Conservation (phyloP, 176 grass and related monocot species). For the Microstegium vimineum region DNA sequence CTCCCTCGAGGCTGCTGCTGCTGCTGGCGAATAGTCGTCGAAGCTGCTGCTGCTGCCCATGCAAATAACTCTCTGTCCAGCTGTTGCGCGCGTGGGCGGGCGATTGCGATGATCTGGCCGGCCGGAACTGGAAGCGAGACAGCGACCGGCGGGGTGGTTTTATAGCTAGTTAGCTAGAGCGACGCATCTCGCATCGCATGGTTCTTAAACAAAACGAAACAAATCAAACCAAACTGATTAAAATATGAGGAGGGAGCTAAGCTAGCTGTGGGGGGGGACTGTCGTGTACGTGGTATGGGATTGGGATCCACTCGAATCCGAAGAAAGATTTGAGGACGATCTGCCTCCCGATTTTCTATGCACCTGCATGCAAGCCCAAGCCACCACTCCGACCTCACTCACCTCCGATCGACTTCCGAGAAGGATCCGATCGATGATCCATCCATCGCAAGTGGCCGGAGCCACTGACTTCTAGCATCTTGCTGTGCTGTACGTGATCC, state of each 20-base stretch:
- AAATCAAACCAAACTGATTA: too few species aligned
- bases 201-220: too few species aligned
- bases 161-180: neutral
- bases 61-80: neutral
- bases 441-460: neutral
- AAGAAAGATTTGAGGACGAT: slow-evolving; percentile 43
- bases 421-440: slow-evolving; percentile 15
- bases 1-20: too few species aligned
- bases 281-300: neutral
- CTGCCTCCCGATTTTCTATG: slow-evolving; percentile 28
- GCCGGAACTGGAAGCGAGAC: neutral
- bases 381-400: neutral
- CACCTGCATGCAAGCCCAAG: too few species aligned
- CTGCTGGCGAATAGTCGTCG: slow-evolving; percentile 1
- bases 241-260: too few species aligned
- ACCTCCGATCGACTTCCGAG: slow-evolving; percentile 33
- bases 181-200: too few species aligned
- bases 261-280: too few species aligned
- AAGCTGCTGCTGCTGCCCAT: slow-evolving; percentile 36
- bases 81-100: neutral
- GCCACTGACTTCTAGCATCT: too few species aligned
- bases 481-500: too few species aligned
- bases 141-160: neutral
- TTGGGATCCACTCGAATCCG: neutral
- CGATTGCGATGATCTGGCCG: too few species aligned